Evolutionary conservation across 75 land plant species (phyloP), one percentile per base, ranked within the genome.

Genomic region (Pseudotsuga menziesii): DNA sequence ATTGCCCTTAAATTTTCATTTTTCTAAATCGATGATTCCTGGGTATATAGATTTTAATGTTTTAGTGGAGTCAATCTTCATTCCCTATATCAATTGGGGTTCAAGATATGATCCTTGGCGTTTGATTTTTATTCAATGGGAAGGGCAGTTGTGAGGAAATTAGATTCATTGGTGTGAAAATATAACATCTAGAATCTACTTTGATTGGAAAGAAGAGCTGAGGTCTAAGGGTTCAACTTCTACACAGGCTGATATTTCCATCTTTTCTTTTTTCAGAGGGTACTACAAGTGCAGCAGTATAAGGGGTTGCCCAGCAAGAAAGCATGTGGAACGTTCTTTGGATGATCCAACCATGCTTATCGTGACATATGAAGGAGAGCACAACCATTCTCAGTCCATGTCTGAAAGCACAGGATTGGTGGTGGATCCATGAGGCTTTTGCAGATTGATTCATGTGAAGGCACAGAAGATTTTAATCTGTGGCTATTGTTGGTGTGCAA

Each of bases 281-380:
- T 87, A 87, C 70, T 87, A 87, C 77, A 87, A 87, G 77, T 87
- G 89, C 76, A 87, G 88, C 74, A 87, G 84, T 32, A 72, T 87
- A 64, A 78, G 84, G 32, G 89, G 89, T 35, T 87, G 88, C 57
- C 89, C 88, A 15, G 88, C 88, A 3, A 78, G 89, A 61, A 87
- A 87, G 72, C 88, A 87, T 58, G 89, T 87, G 2, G 89, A 87
- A 73, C 77, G 88, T 16, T 81, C 85, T 20, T 17, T 86, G 69
- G 89, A 87, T 17, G 89, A 87, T 64, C 75, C 89, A 6, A 62
- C 80, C 6, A 87, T 86, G 89, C 66, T 87, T 17, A 82, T 86
- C 17, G 88, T 87, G 27, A 87, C 89, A 8, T 87, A 87, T 78
- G 89, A 87, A 76, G 89, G 85, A 25, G 89, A 88, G 63, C 93